phyloP scores from a whole-genome alignment of 192 early-diverging fungal genomes.

The Backusella parvicylindrica region DNA sequence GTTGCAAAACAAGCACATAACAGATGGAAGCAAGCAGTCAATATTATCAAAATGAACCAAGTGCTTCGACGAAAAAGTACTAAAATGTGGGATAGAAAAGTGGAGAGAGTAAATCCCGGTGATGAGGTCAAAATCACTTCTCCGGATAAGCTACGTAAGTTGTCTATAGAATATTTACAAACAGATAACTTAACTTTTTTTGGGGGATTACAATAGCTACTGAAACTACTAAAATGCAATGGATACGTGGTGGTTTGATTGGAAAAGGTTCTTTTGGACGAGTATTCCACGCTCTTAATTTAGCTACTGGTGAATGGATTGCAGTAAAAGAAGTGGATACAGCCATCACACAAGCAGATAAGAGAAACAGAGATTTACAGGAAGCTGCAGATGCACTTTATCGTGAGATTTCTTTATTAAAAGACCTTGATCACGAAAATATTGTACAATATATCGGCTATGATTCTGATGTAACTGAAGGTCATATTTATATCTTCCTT shows the following conservation, averaged over 20 bases:
- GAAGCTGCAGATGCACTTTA: conserved; percentile 55
- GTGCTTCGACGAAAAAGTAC: conserved; percentile 38
- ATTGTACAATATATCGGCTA: conserved; percentile 90
- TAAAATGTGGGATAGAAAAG: conserved; percentile 42
- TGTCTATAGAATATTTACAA: too few species aligned
- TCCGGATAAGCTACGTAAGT: neutral
- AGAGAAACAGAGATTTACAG: conserved; percentile 33
- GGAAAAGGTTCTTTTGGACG: conserved; percentile 80
- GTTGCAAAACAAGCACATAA: conserved; percentile 39
- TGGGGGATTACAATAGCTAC: neutral
- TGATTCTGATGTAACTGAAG: conserved; percentile 9
- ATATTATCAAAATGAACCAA: conserved; percentile 11
- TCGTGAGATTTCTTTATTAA: conserved; percentile 67
- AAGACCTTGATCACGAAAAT: conserved; percentile 80
- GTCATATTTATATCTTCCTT: conserved; percentile 82
- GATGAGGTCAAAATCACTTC: neutral
- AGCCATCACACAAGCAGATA: conserved; percentile 42
- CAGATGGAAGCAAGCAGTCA: conserved; percentile 14
- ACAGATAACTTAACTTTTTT: too few species aligned
- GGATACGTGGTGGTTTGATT: conserved; percentile 74
- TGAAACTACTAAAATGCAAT: conserved; percentile 44
- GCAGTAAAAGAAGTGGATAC: conserved; percentile 80
- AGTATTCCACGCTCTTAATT: conserved; percentile 71
- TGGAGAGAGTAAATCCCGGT: conserved; percentile 40
- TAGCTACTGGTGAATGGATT: conserved; percentile 70